Evolutionary conservation across 148 eudicot genomes (phyloP), one percentile per base, ranked within the genome.

Genomic region (Bassia scoparia): DNA sequence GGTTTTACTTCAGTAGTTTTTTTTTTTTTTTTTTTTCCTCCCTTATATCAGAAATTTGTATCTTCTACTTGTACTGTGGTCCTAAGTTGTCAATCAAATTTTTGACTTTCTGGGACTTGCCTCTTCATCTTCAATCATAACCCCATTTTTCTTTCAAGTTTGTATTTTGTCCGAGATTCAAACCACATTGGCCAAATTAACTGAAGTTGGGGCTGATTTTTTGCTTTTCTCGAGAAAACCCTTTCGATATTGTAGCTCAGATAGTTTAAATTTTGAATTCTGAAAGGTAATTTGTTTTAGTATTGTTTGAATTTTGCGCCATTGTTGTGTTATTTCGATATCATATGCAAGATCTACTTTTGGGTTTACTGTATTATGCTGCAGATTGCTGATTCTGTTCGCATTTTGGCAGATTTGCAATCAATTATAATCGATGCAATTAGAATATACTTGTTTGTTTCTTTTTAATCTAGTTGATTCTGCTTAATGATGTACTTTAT

Each of bases 271-370:
- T 23, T 68, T 68, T 61, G 46, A 68, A 68, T 6, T 68, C 11
- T 65, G 9, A 11, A 48, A 74, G 78, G 81, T 79, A 69, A 62
- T 12, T 20, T 64, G 70, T 33, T 41, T 4, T 8, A 61, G 1
- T 61, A 21, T 17, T 15, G n/a, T 26, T 49, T 74, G 54, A 44
- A 75, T n/a, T 74, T 55, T 65, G 20, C 31, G 41, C 41, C 24
- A 23, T 52, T 68, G 54, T 20, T 48, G n/a, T n/a, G n/a, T n/a
- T n/a, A n/a, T n/a, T n/a, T n/a, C n/a, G n/a, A n/a, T n/a, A 29
- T 31, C 35, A 15, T 52, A 54, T 64, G 58, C 75, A 74, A 74
- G 82, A 79, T 79, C 78, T 79, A 67, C 26, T 34, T 78, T 18
- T 78, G 76, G 72, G 67, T 46, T 30, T 64, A 3, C 35, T 44